phyloP scores from a whole-genome alignment of 805 yeast species.

The Candida awuae region DNA sequence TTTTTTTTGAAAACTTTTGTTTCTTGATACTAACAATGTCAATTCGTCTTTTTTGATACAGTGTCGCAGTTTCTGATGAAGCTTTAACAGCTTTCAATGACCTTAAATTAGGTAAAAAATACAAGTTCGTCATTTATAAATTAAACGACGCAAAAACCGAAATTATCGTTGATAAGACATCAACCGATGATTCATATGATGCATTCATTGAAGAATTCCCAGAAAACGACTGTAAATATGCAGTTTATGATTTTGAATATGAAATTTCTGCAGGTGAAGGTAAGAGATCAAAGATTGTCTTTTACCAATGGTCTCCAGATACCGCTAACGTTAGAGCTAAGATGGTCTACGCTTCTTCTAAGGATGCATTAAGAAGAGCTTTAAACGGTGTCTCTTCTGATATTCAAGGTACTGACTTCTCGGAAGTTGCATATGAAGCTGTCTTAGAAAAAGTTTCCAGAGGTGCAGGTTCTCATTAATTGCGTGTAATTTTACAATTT shows the following conservation, averaged over 20 bases:
- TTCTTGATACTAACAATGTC: conserved; percentile 8
- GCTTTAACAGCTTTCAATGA: conserved; percentile 92
- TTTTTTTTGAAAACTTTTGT: too few relatives aligned
- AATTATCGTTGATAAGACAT: conserved; percentile 81
- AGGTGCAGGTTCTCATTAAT: conserved; percentile 60
- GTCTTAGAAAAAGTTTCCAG: conserved; percentile 84
- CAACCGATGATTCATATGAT: conserved; percentile 71
- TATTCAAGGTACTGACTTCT: conserved; percentile 95
- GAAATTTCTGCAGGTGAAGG: conserved; percentile 88
- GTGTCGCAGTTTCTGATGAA: conserved; percentile 80
- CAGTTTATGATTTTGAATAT: conserved; percentile 94
- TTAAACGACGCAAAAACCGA: conserved; percentile 82
- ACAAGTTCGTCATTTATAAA: conserved; percentile 73
- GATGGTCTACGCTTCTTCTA: conserved; percentile 98
- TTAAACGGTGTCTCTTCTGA: conserved; percentile 91
- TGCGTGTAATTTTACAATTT: not conserved
- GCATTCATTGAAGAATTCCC: conserved; percentile 81
- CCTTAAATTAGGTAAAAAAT: conserved; percentile 86
- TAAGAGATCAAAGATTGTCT: conserved; percentile 66
- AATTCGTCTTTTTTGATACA: conserved; percentile 16
- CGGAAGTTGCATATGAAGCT: conserved; percentile 92
- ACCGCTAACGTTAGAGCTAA: conserved; percentile 91
- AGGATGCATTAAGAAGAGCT: conserved; percentile 96
- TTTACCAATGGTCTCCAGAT: conserved; percentile 95
- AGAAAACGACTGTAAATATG: conserved; percentile 94